Conservation (phyloP, 1,284 basidiomycete genomes). For the Porogramme epimiltina region DNA sequence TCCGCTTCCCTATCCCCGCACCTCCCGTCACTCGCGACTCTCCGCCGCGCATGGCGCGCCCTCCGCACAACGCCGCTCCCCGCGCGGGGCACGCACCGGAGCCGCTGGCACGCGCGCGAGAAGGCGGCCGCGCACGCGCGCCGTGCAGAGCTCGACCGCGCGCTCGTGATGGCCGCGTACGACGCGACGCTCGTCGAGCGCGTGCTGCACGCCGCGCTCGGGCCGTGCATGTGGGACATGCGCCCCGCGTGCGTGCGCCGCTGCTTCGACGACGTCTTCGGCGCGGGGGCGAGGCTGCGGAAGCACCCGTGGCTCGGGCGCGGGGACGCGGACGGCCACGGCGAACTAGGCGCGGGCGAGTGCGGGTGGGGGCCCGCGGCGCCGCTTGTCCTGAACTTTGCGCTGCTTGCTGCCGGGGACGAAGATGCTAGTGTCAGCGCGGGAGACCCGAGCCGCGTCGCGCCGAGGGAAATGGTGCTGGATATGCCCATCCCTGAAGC, state of each 20-base stretch:
- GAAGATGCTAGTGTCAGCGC: conserved; percentile 5
- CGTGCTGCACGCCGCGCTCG: conserved; percentile 7
- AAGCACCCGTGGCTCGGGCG: too few species aligned
- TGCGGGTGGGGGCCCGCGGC: conserved; percentile 8
- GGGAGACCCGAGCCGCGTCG: conserved; percentile 2
- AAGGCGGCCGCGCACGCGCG: conserved; percentile 6
- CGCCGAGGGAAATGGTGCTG: conserved; percentile 1
- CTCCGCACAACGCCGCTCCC: too few species aligned
- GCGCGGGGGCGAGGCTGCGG: too few species aligned
- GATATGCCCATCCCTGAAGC: conserved; percentile 6
- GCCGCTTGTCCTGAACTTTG: conserved; percentile 8
- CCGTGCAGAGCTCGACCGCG: conserved; percentile 11
- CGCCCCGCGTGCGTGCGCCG: conserved; percentile 7
- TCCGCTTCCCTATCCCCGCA: neutral
- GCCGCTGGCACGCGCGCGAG: conserved; percentile 14
- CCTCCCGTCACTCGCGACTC: neutral
- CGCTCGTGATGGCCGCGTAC: conserved; percentile 9
- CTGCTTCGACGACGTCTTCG: conserved; percentile 6
- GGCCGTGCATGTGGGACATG: conserved; percentile 11
- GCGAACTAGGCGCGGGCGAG: too few species aligned
- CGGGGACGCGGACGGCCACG: too few species aligned
- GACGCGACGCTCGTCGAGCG: conserved; percentile 11
- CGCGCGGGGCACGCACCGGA: neutral
- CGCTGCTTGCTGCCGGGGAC: conserved; percentile 6
- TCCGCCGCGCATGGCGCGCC: neutral